Evolutionary conservation across 805 yeast genomes (phyloP), one percentile per base, ranked within the genome.

Genomic region (Yarrowia sp.): DNA sequence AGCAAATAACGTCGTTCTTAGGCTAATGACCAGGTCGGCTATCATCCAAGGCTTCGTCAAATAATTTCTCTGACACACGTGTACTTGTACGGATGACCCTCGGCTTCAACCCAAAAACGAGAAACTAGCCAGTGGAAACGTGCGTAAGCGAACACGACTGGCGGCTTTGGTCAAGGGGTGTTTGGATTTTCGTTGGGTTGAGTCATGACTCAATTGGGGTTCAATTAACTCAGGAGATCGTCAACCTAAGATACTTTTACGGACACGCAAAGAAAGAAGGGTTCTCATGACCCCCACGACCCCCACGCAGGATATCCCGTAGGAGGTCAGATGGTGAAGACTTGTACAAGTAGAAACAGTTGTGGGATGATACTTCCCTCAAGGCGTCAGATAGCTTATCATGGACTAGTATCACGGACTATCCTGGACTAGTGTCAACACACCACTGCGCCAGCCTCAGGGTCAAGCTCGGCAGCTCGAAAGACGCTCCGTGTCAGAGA

Each of bases 61-160:
- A 24, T 24, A 24, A 5, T 24, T 24, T 24, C 30, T 24, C 30
- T 24, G 30, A 24, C 2, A 24, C 30, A 24, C 30, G 30, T 24
- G 30, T 24, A 24, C 30, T 4, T 24, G 30, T 24, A 24, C n/a
- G 20, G 7, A 30, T 30, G 36, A 15, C 15, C 40, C 15, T 33
- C 15, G 24, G 15, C 55, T 10, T 34, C 30, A 24, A 24, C 30
- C 30, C 53, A 30, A 47, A 49, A 38, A 3, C 19, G n/a, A 50
- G 24, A n/a, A 38, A 43, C 58, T 52, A 52, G 38, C 19, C 33
- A 13, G 9, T 15, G 20, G 24, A 8, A 20, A 14, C 7, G 56
- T 20, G 14, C 43, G 12, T 52, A 52, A 52, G 58, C 58, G 58
- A 52, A 52, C 58, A 52, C 58, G 58, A 52, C 40, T 52, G 38